Percentiles rank a stretch among this genome's conserved stretches.
Conservation (phyloP, 2,329 filamentous ascomycete species). For the Coniosporium tulheliwenetii region DNA sequence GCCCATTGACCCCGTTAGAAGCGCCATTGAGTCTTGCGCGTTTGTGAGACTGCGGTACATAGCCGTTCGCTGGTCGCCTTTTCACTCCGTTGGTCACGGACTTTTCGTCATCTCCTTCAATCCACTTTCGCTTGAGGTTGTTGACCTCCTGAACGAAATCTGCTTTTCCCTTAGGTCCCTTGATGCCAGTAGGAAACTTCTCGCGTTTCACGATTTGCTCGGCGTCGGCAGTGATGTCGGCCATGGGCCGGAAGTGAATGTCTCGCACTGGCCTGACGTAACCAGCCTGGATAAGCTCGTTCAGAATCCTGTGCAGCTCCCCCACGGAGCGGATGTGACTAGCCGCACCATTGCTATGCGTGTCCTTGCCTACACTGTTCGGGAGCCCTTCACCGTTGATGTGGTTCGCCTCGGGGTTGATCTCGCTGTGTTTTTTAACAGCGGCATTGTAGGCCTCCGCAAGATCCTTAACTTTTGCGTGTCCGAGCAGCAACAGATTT, state of each 20-base stretch:
- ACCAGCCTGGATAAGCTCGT: slow-evolving; percentile 43
- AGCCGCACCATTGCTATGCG: slow-evolving; percentile 3
- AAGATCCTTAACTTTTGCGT: slow-evolving; percentile 57
- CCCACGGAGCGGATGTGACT: slow-evolving; percentile 19
- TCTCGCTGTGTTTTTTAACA: slow-evolving; percentile 14
- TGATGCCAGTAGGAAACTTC: slow-evolving; percentile 36
- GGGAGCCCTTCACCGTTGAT: slow-evolving; percentile 9
- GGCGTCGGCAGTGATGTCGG: slow-evolving; percentile 41
- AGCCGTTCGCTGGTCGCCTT: slow-evolving; percentile 9
- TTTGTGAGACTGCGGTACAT: slow-evolving; percentile 10
- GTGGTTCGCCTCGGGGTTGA: slow-evolving; percentile 10
- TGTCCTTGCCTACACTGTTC: slow-evolving; percentile 6
- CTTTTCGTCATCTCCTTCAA: slow-evolving; percentile 21
- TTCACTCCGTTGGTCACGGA: slow-evolving; percentile 9
- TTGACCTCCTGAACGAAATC: slow-evolving; percentile 44
- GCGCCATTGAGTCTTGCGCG: slow-evolving; percentile 16
- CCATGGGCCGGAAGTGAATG: slow-evolving; percentile 34
- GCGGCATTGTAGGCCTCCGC: slow-evolving; percentile 43
- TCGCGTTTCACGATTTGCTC: slow-evolving; percentile 44
- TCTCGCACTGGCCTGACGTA: slow-evolving; percentile 48
- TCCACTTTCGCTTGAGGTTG: slow-evolving; percentile 37
- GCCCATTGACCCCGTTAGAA: slow-evolving; percentile 1
- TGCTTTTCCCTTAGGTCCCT: slow-evolving; percentile 49
- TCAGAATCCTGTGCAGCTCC: slow-evolving; percentile 27
- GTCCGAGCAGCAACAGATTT: slow-evolving; percentile 60